These are phyloP conservation scores for Chaetomium olivaceum DNA, from an alignment of 2,329 filamentous ascomycete genomes.

Conservation along the genomic window DNA sequence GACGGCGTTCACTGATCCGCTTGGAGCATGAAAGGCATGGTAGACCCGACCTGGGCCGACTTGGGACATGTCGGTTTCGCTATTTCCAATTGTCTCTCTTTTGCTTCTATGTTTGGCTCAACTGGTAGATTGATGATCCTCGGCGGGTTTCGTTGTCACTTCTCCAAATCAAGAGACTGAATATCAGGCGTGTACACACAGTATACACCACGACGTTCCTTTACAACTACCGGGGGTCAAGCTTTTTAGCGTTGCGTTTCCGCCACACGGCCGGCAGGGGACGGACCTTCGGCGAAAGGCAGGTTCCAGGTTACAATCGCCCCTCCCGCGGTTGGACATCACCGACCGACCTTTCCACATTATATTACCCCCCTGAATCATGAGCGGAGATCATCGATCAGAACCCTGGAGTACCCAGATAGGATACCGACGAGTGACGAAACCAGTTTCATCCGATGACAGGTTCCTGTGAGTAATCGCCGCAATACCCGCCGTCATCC, in stretches of 20 bases:
- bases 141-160: background rate
- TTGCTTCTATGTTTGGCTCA: background rate
- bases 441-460: slow-evolving; percentile 5
- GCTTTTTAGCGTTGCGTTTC: slow-evolving; percentile 16
- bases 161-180: background rate
- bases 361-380: background rate
- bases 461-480: background rate
- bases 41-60: background rate
- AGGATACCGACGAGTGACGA: background rate
- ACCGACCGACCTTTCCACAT: slow-evolving; percentile 5
- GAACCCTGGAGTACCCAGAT: background rate
- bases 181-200: background rate
- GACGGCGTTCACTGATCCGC: background rate
- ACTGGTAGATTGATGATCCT: background rate
- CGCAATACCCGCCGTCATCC: background rate
- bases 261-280: background rate
- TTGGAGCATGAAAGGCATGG: background rate
- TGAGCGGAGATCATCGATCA: slow-evolving; percentile 6
- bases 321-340: background rate
- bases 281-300: background rate
- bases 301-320: slow-evolving; percentile 1
- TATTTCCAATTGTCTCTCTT: background rate
- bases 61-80: background rate
- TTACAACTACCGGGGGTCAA: slow-evolving; percentile 2
- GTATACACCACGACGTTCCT: too few species aligned